A percentile compares a stretch with the other conserved stretches of the same genome.
Conservation (phyloP, 345 rosid genomes). For the Punica granatum region DNA sequence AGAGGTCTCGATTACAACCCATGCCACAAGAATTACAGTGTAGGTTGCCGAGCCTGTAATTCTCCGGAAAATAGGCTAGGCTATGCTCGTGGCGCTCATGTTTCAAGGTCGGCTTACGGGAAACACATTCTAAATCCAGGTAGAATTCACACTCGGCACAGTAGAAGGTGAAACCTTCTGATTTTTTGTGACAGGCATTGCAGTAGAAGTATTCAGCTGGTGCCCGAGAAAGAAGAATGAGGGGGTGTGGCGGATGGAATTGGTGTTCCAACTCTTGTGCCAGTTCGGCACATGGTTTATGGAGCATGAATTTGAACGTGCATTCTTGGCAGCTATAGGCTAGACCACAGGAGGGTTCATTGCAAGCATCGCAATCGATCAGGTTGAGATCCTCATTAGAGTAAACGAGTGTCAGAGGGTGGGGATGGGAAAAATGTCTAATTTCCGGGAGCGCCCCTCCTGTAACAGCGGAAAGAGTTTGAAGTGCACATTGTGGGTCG, state of each 20-base stretch:
- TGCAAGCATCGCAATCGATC: neutral
- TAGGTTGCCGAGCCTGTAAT: too few relatives aligned
- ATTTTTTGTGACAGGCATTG: neutral
- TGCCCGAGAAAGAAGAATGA: neutral
- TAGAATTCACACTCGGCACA: constrained; percentile 1
- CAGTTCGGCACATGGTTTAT: neutral
- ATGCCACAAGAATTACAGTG: neutral
- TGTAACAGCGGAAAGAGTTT: neutral
- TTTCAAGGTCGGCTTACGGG: neutral
- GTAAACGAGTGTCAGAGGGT: neutral
- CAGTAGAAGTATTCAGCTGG: neutral
- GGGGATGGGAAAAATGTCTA: neutral
- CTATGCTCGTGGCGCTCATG: neutral
- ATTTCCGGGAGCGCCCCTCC: neutral
- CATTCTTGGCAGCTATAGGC: neutral
- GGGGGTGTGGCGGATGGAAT: neutral
- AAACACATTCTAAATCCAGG: neutral
- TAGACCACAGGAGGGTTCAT: neutral
- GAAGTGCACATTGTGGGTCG: neutral
- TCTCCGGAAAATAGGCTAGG: neutral
- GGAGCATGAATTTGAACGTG: neutral
- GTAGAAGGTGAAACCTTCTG: neutral
- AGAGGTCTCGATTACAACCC: neutral
- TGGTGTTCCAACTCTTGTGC: neutral
- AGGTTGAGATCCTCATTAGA: neutral